Evolutionary conservation across 148 eudicot genomes (phyloP).

Genomic region (Cornus controversa): DNA sequence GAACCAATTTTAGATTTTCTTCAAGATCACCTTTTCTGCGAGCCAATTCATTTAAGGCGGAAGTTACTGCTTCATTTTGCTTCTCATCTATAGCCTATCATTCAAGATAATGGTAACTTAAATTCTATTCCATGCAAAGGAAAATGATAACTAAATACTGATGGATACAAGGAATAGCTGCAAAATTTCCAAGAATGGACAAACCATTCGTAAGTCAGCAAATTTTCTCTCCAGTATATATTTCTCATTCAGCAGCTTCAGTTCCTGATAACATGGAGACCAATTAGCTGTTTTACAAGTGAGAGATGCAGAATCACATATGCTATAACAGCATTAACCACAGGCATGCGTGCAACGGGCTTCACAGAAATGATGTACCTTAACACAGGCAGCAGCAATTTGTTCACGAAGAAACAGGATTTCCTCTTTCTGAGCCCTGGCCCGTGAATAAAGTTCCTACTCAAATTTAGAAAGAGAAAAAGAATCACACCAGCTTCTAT

Average conservation of each 20-base stretch:
- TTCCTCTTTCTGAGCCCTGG: slow-evolving; percentile 61
- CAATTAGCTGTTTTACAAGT: slow-evolving; percentile 6
- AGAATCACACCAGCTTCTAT: not conserved
- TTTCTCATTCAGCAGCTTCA: slow-evolving; percentile 78
- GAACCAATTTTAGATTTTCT: slow-evolving; percentile 62
- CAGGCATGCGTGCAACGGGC: slow-evolving; percentile 11
- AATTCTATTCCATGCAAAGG: not conserved
- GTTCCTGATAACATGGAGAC: slow-evolving; percentile 53
- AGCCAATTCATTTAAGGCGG: slow-evolving; percentile 66
- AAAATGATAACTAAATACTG: slow-evolving; percentile 5
- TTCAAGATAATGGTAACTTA: slow-evolving; percentile 13
- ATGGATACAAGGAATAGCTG: slow-evolving; percentile 5
- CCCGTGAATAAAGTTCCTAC: slow-evolving; percentile 64
- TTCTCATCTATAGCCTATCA: slow-evolving; percentile 82
- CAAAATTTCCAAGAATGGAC: slow-evolving; percentile 25
- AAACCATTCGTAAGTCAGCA: slow-evolving; percentile 80
- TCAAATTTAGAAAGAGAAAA: slow-evolving; percentile 16
- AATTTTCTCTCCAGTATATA: slow-evolving; percentile 70
- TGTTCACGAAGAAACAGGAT: slow-evolving; percentile 52
- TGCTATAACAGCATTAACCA: not conserved
- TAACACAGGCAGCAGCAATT: slow-evolving; percentile 64
- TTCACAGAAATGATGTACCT: slow-evolving; percentile 38
- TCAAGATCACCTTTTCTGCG: slow-evolving; percentile 74
- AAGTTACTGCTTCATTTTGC: slow-evolving; percentile 64
- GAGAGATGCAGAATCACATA: slow-evolving; percentile 15